These are phyloP conservation scores for Mortierella sp. DNA, from an alignment of 371 early-diverging fungal species.

Conservation along the genomic window DNA sequence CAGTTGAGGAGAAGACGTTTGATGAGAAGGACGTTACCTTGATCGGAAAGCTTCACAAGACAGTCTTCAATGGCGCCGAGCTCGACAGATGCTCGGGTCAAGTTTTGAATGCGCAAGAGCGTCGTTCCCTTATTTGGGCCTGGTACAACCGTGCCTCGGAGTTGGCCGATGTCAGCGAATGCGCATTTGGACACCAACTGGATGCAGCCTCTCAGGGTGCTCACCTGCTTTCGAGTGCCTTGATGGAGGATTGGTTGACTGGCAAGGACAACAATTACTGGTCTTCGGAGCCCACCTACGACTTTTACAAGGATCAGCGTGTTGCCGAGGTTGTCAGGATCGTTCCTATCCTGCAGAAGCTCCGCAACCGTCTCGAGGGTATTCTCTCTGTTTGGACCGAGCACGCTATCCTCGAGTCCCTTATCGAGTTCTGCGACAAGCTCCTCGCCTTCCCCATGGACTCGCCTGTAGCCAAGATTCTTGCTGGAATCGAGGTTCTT, in stretches of 20 bases:
- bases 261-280: constrained; percentile 57
- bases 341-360: constrained; percentile 72
- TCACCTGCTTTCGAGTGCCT: constrained; percentile 52
- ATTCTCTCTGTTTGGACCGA: constrained; percentile 91
- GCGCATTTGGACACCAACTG: constrained; percentile 54
- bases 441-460: constrained; percentile 83
- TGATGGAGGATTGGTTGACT: constrained; percentile 60
- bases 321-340: constrained; percentile 79
- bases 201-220: constrained; percentile 52
- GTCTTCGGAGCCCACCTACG: constrained; percentile 70
- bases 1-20: constrained; percentile 69
- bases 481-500: constrained; percentile 91
- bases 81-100: constrained; percentile 33
- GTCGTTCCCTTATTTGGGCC: constrained; percentile 45
- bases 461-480: constrained; percentile 91
- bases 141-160: constrained; percentile 54
- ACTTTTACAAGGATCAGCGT: constrained; percentile 92
- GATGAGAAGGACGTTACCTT: constrained; percentile 68
- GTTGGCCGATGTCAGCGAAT: constrained; percentile 52
- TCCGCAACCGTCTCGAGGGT: constrained; percentile 73
- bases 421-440: constrained; percentile 77
- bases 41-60: constrained; percentile 61
- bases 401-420: constrained; percentile 86
- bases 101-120: constrained; percentile 36
- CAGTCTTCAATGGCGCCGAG: constrained; percentile 39